Base-by-base conservation (phyloP, 805 yeast genomes). In the Candida mattraensis region DNA sequence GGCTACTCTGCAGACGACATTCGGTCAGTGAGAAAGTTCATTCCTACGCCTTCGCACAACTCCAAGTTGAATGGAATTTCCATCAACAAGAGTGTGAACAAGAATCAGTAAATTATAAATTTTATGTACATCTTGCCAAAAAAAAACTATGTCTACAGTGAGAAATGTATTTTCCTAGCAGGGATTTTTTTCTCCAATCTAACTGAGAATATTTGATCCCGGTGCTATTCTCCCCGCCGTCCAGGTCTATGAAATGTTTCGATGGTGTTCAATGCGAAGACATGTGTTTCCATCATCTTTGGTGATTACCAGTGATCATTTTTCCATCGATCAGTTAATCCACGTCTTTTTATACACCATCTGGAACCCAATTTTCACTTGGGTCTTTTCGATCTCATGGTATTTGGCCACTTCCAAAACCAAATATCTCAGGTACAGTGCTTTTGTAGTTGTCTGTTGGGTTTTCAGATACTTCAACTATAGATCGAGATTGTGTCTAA, bases 1-100 rank as follows among this genome's bases (percentile, higher is more conserved):
- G 99, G 98, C 4, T 88, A 80, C 60, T 76, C 94, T 8, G 79
- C 87, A 46, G 99, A 91, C 62, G 98, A 89, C 52, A 82, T 91
- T 28, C 71, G 96, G 51, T 73, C 78, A 53, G 76, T 83, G 13
- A 70, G 88, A 52, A 83, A 80, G 57, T 80, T 84, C 75, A 76
- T 72, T 35, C 85, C 91, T 7, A 76, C 78, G 32, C 51, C 69
- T 13, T 63, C 73, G 16, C 84, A 84, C 52, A 73, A 69, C 35
- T 85, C 82, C 47, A 83, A 83, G 61, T 60, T 82, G 24, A 75
- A 76, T 36, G 87, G 83, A n/a, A 77, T 80, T 16, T 80, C 72
- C 31, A 77, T 79, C 37, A 74, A 82, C 32, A 76, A 74, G 56
- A 73, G 81, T 37, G 83, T 79, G 16, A 71, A 73, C 47, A 76